These are phyloP conservation scores for Exidia glandulosa DNA, from an alignment of 768 basidiomycete genomes.

Conservation along the genomic window DNA sequence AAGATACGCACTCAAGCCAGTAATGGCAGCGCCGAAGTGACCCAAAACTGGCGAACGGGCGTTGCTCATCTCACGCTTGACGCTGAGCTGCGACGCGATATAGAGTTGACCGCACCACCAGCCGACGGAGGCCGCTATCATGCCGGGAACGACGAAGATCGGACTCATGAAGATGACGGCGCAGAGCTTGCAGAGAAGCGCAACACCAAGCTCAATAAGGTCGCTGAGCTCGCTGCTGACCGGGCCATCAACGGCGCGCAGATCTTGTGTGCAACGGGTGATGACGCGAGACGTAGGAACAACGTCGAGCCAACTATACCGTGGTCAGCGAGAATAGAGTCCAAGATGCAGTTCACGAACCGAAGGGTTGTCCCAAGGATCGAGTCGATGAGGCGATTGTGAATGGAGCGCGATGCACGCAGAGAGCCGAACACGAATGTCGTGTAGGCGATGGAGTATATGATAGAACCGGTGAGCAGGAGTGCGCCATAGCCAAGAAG, in stretches of 20 bases:
- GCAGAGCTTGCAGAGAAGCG: conserved; percentile 31
- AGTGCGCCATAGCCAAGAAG: conserved; percentile 32
- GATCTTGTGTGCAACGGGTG: conserved; percentile 56
- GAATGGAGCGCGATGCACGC: conserved; percentile 2
- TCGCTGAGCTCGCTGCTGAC: conserved; percentile 1
- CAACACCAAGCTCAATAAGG: conserved; percentile 20
- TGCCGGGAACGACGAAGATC: conserved; percentile 34
- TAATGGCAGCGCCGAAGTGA: conserved; percentile 45
- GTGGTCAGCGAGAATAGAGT: conserved; percentile 17
- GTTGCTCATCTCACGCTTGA: conserved; percentile 47
- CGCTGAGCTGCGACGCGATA: conserved; percentile 42
- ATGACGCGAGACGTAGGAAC: conserved; percentile 51
- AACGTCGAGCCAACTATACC: conserved; percentile 38
- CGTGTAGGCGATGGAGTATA: conserved; percentile 23
- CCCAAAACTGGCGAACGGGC: conserved; percentile 37
- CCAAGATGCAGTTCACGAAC: too few relatives aligned
- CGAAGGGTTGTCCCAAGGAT: conserved; percentile 5
- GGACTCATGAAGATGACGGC: conserved; percentile 37
- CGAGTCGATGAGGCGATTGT: neutral
- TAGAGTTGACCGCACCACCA: conserved; percentile 37
- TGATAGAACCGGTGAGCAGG: conserved; percentile 18
- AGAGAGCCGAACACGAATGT: neutral
- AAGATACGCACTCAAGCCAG: conserved; percentile 33
- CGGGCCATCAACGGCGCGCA: conserved; percentile 30
- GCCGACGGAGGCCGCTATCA: conserved; percentile 32